Evolutionary conservation across 192 early-diverging fungal genomes (phyloP), one percentile per base, ranked within the genome.

Genomic region (Backusella mclennaniae): DNA sequence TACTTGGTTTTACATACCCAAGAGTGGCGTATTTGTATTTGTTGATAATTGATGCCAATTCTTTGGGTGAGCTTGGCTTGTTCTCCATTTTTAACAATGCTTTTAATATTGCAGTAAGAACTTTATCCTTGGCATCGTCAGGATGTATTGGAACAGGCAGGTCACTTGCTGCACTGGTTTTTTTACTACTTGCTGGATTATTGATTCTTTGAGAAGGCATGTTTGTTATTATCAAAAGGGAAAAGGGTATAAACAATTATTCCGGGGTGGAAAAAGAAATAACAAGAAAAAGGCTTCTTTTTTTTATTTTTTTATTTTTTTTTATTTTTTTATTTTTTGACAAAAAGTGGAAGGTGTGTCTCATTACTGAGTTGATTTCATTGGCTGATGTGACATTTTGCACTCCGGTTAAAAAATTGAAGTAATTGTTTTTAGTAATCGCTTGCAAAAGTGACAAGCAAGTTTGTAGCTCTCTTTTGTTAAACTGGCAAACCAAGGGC

Each of bases 81-180:
- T 96, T 96, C 44, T 88, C 88, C 67, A 89, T 84, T 35, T 87
- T 87, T 46, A 94, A 82, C 35, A 96, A 81, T 14, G 94, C 94
- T 82, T 95, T 95, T 69, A 95, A 84, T 67, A 95, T 94, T 49
- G 95, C 95, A 17, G 93, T 90, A 82, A 96, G 90, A 12, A 95
- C 93, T 77, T 95, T 95, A 81, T 95, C 93, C 44, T 90, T 85
- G 29, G 89, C 89, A 76, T 95, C 94, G 75, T 94, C 92, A 6
- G 91, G 89, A 79, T 95, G 92, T 67, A 94, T 84, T 11, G 80
- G 75, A 19, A 75, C 74, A 7, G 74, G 74, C 15, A 75, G 31
- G 35, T 39, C 70, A n/a, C 41, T 26, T 44, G 53, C 53, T 71
- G 69, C 14, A 14, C n/a, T 21, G 44, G 29, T 29, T 71, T 71